A percentile compares a stretch with the other conserved stretches of the same genome.
Conservation (phyloP, 495 filamentous ascomycete species). For the Hyaloscypha finlandica region DNA sequence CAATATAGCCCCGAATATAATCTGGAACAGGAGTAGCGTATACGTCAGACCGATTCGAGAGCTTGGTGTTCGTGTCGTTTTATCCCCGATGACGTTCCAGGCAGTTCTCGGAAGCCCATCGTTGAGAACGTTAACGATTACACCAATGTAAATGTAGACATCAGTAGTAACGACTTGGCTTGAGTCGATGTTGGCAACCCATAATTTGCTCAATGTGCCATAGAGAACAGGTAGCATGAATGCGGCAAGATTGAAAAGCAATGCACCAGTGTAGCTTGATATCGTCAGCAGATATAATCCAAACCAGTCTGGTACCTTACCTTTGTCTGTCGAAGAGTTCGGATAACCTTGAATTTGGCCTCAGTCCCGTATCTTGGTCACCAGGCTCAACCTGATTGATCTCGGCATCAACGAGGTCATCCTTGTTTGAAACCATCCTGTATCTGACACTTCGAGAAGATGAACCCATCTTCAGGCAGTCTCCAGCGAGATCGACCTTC, state of each 20-base stretch:
- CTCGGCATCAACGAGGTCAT: conserved; percentile 2
- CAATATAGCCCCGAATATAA: conserved; percentile 58
- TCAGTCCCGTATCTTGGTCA: background rate
- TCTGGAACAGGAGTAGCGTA: conserved; percentile 64
- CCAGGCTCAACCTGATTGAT: conserved; percentile 1
- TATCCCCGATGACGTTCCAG: conserved; percentile 72
- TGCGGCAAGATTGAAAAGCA: conserved; percentile 63
- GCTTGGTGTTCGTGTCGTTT: conserved; percentile 49
- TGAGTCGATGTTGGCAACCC: conserved; percentile 70
- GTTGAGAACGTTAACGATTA: conserved; percentile 69
- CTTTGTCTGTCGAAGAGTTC: background rate
- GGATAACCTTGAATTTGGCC: background rate
- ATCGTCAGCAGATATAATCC: background rate
- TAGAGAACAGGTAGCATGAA: conserved; percentile 73
- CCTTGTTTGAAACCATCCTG: conserved; percentile 11
- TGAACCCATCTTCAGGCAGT: background rate
- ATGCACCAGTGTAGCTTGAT: conserved; percentile 51
- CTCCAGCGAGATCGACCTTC: background rate
- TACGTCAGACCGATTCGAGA: conserved; percentile 61
- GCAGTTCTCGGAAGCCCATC: conserved; percentile 71
- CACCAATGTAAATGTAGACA: conserved; percentile 57
- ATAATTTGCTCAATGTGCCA: conserved; percentile 69
- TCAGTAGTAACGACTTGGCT: conserved; percentile 65
- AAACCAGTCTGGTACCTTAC: background rate
- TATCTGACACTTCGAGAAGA: conserved; percentile 8